These are phyloP conservation scores for Quercus parvula DNA, from an alignment of 306 rosid genomes.

Conservation along the genomic window DNA sequence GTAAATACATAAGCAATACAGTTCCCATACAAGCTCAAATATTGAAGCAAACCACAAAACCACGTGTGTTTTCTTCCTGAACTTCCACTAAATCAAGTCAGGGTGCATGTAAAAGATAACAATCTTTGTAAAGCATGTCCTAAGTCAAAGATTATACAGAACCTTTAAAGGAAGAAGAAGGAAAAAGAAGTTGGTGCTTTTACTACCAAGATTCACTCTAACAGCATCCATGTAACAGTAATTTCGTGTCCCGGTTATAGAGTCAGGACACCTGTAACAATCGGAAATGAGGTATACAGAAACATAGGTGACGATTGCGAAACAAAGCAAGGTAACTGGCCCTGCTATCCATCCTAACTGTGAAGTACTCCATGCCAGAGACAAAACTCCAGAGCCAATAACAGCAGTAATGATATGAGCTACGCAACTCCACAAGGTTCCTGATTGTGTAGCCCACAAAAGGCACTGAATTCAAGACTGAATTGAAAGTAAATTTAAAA, in stretches of 20 bases:
- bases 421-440: conserved; percentile 45
- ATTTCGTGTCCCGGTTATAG: conserved; percentile 54
- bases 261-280: conserved; percentile 57
- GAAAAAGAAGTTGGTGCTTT: neutral
- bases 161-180: neutral
- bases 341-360: conserved; percentile 74
- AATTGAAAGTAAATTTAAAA: conserved; percentile 6
- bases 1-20: conserved; percentile 60
- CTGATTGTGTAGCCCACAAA: conserved; percentile 24
- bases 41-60: conserved; percentile 57
- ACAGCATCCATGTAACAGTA: conserved; percentile 54
- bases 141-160: neutral
- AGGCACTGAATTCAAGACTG: conserved; percentile 15
- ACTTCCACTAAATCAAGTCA: conserved; percentile 28
- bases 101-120: neutral
- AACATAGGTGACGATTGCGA: conserved; percentile 51
- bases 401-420: conserved; percentile 80
- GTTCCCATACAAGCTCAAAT: conserved; percentile 59
- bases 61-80: conserved; percentile 51
- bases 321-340: conserved; percentile 41
- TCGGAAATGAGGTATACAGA: conserved; percentile 57
- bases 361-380: conserved; percentile 73
- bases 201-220: conserved; percentile 52
- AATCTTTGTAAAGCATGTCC: conserved; percentile 15
- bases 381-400: conserved; percentile 69